Percentiles rank a stretch among this genome's conserved stretches.
Conservation (phyloP, 805 yeast genomes). For the Candida hungchunana region DNA sequence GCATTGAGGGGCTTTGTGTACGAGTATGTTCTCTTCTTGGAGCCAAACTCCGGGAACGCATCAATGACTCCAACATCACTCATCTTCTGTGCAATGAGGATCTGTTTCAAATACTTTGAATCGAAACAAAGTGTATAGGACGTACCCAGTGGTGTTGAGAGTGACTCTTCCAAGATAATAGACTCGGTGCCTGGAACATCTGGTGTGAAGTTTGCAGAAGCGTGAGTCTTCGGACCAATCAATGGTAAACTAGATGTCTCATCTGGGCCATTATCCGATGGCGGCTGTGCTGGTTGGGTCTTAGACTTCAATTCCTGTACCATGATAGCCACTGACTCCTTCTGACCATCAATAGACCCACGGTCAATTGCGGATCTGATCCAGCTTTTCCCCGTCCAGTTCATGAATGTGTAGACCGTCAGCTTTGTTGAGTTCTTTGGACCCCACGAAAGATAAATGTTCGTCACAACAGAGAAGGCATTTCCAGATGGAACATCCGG, state of each 20-base stretch:
- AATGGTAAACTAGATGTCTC: conserved; percentile 27
- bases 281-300: conserved; percentile 5
- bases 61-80: conserved; percentile 47
- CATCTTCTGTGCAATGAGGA: conserved; percentile 58
- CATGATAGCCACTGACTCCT: conserved; percentile 47
- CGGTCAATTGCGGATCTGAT: conserved; percentile 71
- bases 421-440: conserved; percentile 49
- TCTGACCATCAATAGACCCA: conserved; percentile 70
- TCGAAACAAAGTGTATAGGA: conserved; percentile 55
- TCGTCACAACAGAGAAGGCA: conserved; percentile 58
- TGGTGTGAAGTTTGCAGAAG: conserved; percentile 42
- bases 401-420: conserved; percentile 49
- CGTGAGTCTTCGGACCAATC: conserved; percentile 37
- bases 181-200: conserved; percentile 45
- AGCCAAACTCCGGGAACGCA: conserved; percentile 31
- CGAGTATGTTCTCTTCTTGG: conserved; percentile 45
- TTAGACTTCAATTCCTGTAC: conserved; percentile 37
- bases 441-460: conserved; percentile 60
- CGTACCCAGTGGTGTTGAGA: conserved; percentile 66
- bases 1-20: conserved; percentile 74
- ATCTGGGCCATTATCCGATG: conserved; percentile 14
- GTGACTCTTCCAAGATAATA: conserved; percentile 43
- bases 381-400: conserved; percentile 79
- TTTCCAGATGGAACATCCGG: conserved; percentile 85
- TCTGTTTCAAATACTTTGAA: conserved; percentile 40